These are phyloP conservation scores for Mollisia scopiformis DNA, from an alignment of 2,329 filamentous ascomycete species.

Conservation along the genomic window DNA sequence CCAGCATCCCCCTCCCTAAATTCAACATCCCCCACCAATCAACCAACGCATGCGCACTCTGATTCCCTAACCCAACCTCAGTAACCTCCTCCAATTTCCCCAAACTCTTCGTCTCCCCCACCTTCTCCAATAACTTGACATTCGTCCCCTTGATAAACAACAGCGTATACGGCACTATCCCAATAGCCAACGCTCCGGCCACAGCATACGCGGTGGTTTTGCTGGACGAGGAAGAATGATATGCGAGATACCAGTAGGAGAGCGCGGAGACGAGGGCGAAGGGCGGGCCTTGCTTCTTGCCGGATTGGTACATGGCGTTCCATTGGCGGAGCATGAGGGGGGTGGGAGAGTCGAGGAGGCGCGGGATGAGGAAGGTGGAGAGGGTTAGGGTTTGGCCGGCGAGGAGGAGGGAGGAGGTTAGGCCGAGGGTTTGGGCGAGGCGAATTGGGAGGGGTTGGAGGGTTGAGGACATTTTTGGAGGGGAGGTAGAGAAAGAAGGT, in stretches of 20 bases:
- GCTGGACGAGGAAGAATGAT: constrained; percentile 23
- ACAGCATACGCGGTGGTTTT: constrained; percentile 42
- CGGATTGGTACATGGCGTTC: constrained; percentile 38
- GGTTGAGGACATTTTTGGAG: background rate
- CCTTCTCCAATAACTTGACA: constrained; percentile 48
- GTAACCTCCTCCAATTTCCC: constrained; percentile 41
- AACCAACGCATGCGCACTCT: constrained; percentile 53
- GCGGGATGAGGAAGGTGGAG: constrained; percentile 51
- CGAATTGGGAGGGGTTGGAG: constrained; percentile 39
- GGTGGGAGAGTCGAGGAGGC: constrained; percentile 57
- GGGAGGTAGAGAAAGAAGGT: no score
- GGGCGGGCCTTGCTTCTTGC: constrained; percentile 38
- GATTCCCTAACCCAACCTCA: constrained; percentile 42
- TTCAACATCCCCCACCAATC: constrained; percentile 60
- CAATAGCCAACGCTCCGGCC: constrained; percentile 48
- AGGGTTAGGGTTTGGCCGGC: constrained; percentile 42
- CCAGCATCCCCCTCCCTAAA: constrained; percentile 44
- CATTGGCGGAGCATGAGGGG: constrained; percentile 60
- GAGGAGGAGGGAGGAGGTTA: constrained; percentile 52
- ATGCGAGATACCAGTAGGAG: constrained; percentile 51
- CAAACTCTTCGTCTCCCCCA: constrained; percentile 41
- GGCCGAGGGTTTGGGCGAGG: constrained; percentile 51
- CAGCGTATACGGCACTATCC: constrained; percentile 54
- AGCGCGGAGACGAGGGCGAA: constrained; percentile 44
- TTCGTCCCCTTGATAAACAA: constrained; percentile 50